Base-by-base conservation (phyloP, 2,329 filamentous ascomycete genomes). In the Penicillium sp. region DNA sequence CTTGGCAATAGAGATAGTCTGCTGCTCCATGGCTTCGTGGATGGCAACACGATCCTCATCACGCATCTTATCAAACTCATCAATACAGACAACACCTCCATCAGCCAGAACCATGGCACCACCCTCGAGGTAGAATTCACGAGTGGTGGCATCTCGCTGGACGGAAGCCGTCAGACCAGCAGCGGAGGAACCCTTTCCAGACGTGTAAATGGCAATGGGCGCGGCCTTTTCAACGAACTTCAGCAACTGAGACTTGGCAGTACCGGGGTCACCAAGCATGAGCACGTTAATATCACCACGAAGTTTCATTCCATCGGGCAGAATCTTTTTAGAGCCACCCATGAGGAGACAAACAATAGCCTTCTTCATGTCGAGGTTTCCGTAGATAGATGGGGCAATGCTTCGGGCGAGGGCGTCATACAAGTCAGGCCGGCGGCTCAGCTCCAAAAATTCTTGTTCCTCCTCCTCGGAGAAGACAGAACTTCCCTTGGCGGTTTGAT, bases 41-140 rank as follows among this genome's bases (percentile, higher is more conserved):
- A 99, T 99, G 2, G 94, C 94, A 6, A 97, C 94, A 65, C 94
- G 85, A 67, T 99, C 94, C 74, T 99, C 94, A 71, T 99, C 94
- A 59, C 94, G 85, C 94, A 99, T 99, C 81, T 99, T 99, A 79
- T 99, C 94, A 70, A 99, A 99, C 76, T 99, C 94, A 70, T 99
- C 94, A 65, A 99, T 99, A 75, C 94, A 97, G 9, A 97, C 94
- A 1, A 97, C 93, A 66, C 94, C 94, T 2, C 92, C 92, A 63
- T 99, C 94, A 4, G 94, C 94, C 16, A 99, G 85, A 3, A 99
- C 94, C 94, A 99, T 97, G 31, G 94, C 94, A 75, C 94, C 94
- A 44, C 94, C 94, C 79, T 99, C 94, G 0, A 99, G 86, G 68
- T 97, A 99, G 74, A 99, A 99, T 72, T 99, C 94, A 48, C 94